Percentiles rank a stretch among this genome's conserved stretches.
These are phyloP conservation scores for Stephania cephalantha DNA, from an alignment of 164 flowering plant genomes.

Conservation along the genomic window DNA sequence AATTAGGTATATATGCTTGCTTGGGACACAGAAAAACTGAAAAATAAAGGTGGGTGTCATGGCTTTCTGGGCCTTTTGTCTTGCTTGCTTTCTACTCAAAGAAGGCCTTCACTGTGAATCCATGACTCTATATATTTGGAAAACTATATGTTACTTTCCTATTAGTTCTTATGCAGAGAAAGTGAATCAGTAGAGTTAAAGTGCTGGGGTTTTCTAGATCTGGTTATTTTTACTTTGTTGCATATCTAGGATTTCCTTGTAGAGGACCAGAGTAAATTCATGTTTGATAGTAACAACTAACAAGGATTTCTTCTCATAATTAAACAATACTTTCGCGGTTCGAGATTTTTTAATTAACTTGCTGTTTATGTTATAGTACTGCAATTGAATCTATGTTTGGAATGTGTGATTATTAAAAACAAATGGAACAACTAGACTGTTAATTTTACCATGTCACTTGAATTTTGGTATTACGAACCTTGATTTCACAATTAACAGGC, in stretches of 20 bases:
- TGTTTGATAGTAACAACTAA: background rate
- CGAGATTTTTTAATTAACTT: background rate
- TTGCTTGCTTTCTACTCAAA: constrained; percentile 89
- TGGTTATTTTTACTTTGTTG: background rate
- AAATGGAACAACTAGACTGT: background rate
- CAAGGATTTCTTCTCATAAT: background rate
- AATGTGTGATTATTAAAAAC: background rate
- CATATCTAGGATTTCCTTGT: background rate
- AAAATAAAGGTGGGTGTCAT: constrained; percentile 12
- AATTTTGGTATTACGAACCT: background rate
- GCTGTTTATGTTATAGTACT: too few relatives aligned
- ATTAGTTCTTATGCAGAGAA: background rate
- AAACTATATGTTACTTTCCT: background rate
- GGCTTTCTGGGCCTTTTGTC: constrained; percentile 30
- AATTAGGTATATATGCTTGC: constrained; percentile 68
- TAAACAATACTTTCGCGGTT: background rate
- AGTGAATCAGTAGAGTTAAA: background rate
- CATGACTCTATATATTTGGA: background rate
- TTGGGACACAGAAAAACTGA: constrained; percentile 34
- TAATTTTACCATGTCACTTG: background rate
- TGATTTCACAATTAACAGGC: too few relatives aligned
- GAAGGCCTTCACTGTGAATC: constrained; percentile 12
- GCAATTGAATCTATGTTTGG: background rate
- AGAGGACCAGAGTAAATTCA: background rate
- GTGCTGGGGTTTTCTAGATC: background rate